Evolutionary conservation across 371 early-diverging fungal genomes (phyloP).

Genomic region (Lichtheimia corymbifera): DNA sequence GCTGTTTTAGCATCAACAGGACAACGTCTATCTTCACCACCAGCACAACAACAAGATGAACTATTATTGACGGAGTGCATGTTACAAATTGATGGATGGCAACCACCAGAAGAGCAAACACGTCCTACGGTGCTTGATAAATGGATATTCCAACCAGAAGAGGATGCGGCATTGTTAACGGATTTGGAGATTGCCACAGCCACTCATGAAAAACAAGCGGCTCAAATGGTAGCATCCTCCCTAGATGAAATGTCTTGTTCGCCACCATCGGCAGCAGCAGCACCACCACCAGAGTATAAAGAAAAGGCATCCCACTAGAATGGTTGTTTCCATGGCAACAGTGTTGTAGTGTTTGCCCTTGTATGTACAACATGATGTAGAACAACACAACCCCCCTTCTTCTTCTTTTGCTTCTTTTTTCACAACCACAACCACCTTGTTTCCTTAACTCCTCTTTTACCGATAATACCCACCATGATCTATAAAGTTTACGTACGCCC

Average conservation of each 20-base stretch:
- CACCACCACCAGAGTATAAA: background rate
- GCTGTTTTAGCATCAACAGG: constrained; percentile 47
- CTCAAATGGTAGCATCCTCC: too few species aligned
- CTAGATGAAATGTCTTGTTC: too few species aligned
- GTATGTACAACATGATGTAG: too few species aligned
- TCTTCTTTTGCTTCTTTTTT: too few species aligned
- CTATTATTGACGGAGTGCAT: constrained; percentile 41
- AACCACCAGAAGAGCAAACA: constrained; percentile 33
- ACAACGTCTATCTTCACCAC: background rate
- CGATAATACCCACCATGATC: too few species aligned
- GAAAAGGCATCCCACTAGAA: too few species aligned
- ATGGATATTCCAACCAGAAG: background rate
- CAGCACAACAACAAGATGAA: constrained; percentile 19
- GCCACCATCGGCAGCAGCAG: constrained; percentile 3
- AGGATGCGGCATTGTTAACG: constrained; percentile 10
- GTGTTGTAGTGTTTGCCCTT: too few species aligned
- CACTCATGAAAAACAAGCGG: constrained; percentile 1
- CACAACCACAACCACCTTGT: too few species aligned
- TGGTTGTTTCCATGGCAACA: too few species aligned
- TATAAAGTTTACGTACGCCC: too few species aligned
- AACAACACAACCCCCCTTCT: too few species aligned
- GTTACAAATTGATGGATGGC: constrained; percentile 42
- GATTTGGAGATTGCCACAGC: constrained; percentile 5
- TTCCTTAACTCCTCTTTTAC: too few species aligned
- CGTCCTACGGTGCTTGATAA: constrained; percentile 28